A percentile compares a stretch with the other conserved stretches of the same genome.
Conservation (phyloP, 1,284 basidiomycete species). For the Neonothopanus nambi region DNA sequence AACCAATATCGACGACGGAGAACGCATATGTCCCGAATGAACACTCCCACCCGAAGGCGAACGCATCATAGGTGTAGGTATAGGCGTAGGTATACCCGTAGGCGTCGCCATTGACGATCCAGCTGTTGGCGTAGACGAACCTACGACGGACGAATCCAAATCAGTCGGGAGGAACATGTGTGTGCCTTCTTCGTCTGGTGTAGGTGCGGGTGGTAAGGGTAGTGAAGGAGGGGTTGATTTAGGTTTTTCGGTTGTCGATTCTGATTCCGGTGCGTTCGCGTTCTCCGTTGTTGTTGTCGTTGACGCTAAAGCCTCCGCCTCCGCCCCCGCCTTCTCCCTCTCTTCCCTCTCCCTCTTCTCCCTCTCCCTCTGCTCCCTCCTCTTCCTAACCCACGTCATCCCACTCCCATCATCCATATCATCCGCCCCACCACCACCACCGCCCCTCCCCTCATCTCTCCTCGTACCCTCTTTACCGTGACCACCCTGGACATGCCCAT, state of each 20-base stretch:
- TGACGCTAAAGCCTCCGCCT: slow-evolving; percentile 15
- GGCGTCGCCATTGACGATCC: no score
- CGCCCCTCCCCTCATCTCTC: slow-evolving; percentile 19
- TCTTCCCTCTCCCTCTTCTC: slow-evolving; percentile 42
- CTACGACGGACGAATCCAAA: no score
- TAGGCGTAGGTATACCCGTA: neutral
- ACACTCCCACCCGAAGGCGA: neutral
- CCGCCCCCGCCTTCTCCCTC: slow-evolving; percentile 23
- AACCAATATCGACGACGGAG: neutral
- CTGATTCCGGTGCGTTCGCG: slow-evolving; percentile 17
- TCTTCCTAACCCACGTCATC: slow-evolving; percentile 66
- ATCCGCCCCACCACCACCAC: slow-evolving; percentile 26
- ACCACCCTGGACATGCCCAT: slow-evolving; percentile 12
- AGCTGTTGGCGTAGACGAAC: no score
- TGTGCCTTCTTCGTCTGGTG: no score
- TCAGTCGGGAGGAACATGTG: no score
- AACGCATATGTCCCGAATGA: no score
- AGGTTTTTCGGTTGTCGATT: neutral
- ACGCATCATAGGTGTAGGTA: neutral
- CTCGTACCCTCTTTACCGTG: no score
- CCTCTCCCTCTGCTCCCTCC: slow-evolving; percentile 55
- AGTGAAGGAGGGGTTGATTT: neutral
- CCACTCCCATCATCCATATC: slow-evolving; percentile 75
- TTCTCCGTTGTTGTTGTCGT: no score
- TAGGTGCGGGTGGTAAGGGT: no score